Evolutionary conservation across 164 flowering plant species (phyloP), one percentile per base, ranked within the genome.

Genomic region (Annona cherimola): DNA sequence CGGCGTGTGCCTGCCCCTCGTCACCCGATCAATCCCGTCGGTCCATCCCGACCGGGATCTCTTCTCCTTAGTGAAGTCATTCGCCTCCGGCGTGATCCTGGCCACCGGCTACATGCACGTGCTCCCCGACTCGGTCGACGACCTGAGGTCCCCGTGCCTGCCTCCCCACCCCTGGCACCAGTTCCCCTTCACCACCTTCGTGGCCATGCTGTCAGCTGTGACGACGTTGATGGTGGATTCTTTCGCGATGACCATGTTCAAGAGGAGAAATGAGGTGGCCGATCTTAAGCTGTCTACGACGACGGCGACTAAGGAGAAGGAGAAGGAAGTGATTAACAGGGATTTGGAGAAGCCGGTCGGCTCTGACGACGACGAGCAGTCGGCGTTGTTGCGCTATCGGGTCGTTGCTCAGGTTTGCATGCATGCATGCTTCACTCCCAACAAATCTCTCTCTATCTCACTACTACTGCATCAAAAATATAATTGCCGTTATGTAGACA

Each of bases 81-180:
- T 76, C 43, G 75, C 79, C 0, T 63, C 75, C 1, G 79, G 79
- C 1, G 75, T 76, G 4, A 76, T 76, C 45, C 68, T 76, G 3
- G 79, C 73, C 5, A 77, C 79, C 1, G 79, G 79, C 5, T 72
- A 72, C 73, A 76, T 76, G 76, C 79, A 76, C 50, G 79, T 76
- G 6, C 16, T 76, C 19, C 79, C 76, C 2, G 79, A 76, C 50
- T 72, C 79, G 12, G 68, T 76, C 54, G 59, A 73, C 20, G 12
- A 12, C 12, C 41, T 76, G 45, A 68, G 14, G 1, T 76, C 79
- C 5, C 9, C n/a, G 50, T 76, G 79, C 57, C 42, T 76, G 4
- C 76, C 76, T 2, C 62, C 72, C 2, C 68, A 63, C 35, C 76
- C 79, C 1, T 76, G 79, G 79, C 63, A 66, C 57, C 68, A 63